A percentile compares a stretch with the other conserved stretches of the same genome.
Evolutionary conservation across 495 filamentous ascomycete genomes (phyloP).

Genomic region (Cryomyces minteri): DNA sequence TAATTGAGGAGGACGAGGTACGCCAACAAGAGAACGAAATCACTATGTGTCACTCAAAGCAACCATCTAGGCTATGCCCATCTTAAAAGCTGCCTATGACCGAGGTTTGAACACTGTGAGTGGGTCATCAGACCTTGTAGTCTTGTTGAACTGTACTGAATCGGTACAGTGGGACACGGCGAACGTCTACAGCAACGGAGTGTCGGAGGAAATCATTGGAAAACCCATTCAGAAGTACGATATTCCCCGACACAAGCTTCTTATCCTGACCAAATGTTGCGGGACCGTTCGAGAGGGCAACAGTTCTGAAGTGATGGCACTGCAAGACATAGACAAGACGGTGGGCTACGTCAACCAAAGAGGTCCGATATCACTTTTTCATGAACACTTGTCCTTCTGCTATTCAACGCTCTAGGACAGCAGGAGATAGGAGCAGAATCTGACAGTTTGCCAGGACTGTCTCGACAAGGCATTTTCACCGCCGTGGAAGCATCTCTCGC

Average conservation of each 20-base stretch:
- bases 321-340: conserved; percentile 13
- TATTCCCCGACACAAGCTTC: conserved; percentile 25
- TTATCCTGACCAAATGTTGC: conserved; percentile 28
- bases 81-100: conserved; percentile 23
- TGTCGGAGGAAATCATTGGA: conserved; percentile 25
- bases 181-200: conserved; percentile 24
- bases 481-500: conserved; percentile 11
- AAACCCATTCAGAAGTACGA: conserved; percentile 27
- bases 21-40: not conserved
- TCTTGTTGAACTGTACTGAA: not conserved
- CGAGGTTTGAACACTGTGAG: conserved; percentile 20
- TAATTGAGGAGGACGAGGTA: conserved; percentile 23
- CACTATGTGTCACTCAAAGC: not conserved
- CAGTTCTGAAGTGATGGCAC: conserved; percentile 4
- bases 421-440: not conserved
- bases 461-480: conserved; percentile 15
- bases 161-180: conserved; percentile 18
- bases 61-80: conserved; percentile 1
- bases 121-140: not conserved
- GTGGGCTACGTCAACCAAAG: conserved; percentile 29
- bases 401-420: not conserved
- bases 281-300: conserved; percentile 20
- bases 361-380: conserved; percentile 1
- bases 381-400: not conserved
- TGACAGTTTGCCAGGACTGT: conserved; percentile 6